Evolutionary conservation across 208 protist genomes (phyloP).

Genomic region (Acanthamoeba culbertsoni): DNA sequence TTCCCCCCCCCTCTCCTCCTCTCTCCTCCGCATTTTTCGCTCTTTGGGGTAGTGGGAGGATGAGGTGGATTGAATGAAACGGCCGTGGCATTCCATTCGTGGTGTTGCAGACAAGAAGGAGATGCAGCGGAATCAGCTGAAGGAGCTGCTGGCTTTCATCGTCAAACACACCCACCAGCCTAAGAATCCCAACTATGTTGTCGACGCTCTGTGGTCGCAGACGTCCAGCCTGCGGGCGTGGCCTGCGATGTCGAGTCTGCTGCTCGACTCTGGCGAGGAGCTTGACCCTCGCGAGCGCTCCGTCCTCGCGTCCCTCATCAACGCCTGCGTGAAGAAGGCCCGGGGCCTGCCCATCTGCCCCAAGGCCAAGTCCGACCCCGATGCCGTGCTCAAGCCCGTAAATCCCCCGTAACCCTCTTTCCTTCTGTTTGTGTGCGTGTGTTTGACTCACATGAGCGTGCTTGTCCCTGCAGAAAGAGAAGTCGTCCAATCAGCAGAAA

Average conservation of each 20-base stretch:
- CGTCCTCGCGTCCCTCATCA: slow-evolving; percentile 23
- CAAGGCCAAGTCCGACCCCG: slow-evolving; percentile 31
- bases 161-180: slow-evolving; percentile 31
- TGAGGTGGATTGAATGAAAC: too few relatives aligned
- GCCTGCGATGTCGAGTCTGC: not conserved
- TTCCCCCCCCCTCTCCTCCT: too few relatives aligned
- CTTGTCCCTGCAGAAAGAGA: slow-evolving; percentile 17
- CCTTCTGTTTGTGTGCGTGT: not conserved
- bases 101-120: not conserved
- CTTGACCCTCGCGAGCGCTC: not conserved
- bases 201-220: slow-evolving; percentile 35
- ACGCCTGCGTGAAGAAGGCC: slow-evolving; percentile 59
- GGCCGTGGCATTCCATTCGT: not conserved
- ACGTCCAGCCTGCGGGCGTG: not conserved
- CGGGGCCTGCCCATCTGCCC: slow-evolving; percentile 29
- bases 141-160: slow-evolving; percentile 3
- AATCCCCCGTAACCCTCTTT: not conserved
- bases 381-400: not conserved
- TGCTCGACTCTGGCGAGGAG: not conserved
- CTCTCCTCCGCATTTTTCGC: not conserved
- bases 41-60: too few relatives aligned
- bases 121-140: not conserved
- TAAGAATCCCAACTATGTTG: slow-evolving; percentile 56
- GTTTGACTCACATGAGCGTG: not conserved
- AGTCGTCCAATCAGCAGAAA: not conserved